Evolutionary conservation across 129 eudicot species (phyloP), one percentile per base, ranked within the genome.

Genomic region (Pseudognaphalium luteoalbum): DNA sequence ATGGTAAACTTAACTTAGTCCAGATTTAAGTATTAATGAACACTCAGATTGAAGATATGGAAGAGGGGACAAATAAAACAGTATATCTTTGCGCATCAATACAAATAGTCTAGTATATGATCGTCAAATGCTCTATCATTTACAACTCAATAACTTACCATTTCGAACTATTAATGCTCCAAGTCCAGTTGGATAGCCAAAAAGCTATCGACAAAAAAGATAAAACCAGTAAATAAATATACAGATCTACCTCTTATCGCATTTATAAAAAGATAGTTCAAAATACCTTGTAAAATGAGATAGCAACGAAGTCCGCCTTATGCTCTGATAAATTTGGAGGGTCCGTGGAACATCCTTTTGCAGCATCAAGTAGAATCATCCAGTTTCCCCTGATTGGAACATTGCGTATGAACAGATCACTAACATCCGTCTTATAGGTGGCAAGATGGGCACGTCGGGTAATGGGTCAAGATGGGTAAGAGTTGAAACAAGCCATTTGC

Each of bases 151-250:
- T 17, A 76, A 67, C 85, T 81, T 87, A 94, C 98, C 97, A 73
- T 87, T 94, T 81, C 84, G 85, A 64, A 87, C 97, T 73, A 94
- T 76, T 79, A 94, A 91, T 39, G 98, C 97, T 78, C 98, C 97
- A 81, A 94, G 92, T 81, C 98, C 98, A 75, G 93, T 91, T 76
- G 98, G 98, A 80, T 94, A 94, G 70, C 98, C 98, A 83, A 94
- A 94, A 61, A 94, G 75, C 98, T 93, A 77, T 12, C 4, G 79
- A 50, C 57, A 47, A 73, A 65, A 76, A 73, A 71, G 9, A 62
- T 41, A 8, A 70, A 66, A 62, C 17, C 74, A 33, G 57, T 73
- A 73, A 54, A 66, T 39, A 56, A 37, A 54, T 33, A 28, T 17
- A 25, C 22, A 8, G 8, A 42, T 37, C 39, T 34, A 32, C 68